Evolutionary conservation across 805 yeast species (phyloP).

Genomic region (Nakazawaea wickerhamii): DNA sequence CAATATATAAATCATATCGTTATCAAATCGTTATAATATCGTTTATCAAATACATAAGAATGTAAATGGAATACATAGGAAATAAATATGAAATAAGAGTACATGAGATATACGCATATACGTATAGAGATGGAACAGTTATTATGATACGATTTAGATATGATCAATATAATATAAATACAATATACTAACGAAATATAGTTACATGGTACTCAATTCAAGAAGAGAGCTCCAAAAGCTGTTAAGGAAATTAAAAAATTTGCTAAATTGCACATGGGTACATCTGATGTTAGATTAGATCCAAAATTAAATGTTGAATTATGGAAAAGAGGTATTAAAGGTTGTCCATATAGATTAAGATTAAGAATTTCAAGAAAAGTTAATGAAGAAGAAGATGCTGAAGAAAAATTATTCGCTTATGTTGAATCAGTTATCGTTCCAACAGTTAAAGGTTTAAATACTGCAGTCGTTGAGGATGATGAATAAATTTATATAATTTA

Average conservation of each 20-base stretch:
- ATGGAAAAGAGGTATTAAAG: conserved; percentile 99
- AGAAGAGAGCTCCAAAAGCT: conserved; percentile 99
- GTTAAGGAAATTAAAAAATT: conserved; percentile 99
- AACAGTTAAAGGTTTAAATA: conserved; percentile 94
- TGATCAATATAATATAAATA: too few relatives aligned
- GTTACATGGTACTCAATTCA: conserved; percentile 98
- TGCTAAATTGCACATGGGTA: conserved; percentile 98
- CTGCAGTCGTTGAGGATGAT: conserved; percentile 85
- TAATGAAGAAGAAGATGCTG: conserved; percentile 99
- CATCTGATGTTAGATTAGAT: conserved; percentile 97
- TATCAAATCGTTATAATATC: background rate
- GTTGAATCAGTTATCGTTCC: conserved; percentile 97
- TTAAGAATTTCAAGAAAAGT: conserved; percentile 98
- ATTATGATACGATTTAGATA: too few relatives aligned
- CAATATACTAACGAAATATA: conserved; percentile 22
- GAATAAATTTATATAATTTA: conserved; percentile 24
- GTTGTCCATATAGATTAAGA: conserved; percentile 97
- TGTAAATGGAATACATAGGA: too few relatives aligned
- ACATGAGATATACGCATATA: background rate
- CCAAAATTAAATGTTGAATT: conserved; percentile 97
- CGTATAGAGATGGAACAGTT: too few relatives aligned
- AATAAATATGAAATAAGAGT: too few relatives aligned
- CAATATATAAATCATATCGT: background rate
- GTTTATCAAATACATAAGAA: background rate
- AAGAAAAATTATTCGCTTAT: conserved; percentile 94